phyloP scores from a whole-genome alignment of 208 protist genomes.

The Plasmodiophora brassicae region DNA sequence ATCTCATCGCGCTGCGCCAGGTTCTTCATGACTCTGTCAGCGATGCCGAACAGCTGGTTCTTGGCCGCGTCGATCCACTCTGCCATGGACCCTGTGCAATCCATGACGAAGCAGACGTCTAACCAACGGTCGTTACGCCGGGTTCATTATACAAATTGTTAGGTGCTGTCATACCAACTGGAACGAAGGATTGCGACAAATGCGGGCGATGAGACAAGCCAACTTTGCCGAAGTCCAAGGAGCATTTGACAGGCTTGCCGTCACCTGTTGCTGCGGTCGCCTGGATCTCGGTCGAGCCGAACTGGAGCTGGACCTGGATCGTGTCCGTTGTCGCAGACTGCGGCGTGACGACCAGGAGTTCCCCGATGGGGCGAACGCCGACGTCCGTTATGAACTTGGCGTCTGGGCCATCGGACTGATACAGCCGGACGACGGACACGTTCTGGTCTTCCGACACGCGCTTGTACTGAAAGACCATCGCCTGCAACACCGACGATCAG shows the following conservation, averaged over 20 bases:
- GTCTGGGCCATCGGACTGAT: neutral
- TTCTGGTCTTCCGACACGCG: no score
- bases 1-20: neutral
- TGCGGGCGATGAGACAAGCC: no score
- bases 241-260: neutral
- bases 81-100: conserved; percentile 21
- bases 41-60: neutral
- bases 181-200: no score
- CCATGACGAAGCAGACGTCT: conserved; percentile 16
- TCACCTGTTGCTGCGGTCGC: neutral
- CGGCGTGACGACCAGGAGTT: neutral
- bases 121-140: no score
- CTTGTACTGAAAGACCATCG: no score
- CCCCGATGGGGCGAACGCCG: neutral
- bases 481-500: no score
- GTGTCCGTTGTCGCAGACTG: neutral
- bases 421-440: neutral
- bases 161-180: no score
- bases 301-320: neutral
- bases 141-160: no score
- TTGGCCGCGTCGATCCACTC: neutral
- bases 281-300: conserved; percentile 24
- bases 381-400: neutral
- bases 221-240: conserved; percentile 28
- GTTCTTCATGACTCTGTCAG: neutral